phyloP scores from a whole-genome alignment of 2,329 filamentous ascomycete species.

The Fusarium sp. region DNA sequence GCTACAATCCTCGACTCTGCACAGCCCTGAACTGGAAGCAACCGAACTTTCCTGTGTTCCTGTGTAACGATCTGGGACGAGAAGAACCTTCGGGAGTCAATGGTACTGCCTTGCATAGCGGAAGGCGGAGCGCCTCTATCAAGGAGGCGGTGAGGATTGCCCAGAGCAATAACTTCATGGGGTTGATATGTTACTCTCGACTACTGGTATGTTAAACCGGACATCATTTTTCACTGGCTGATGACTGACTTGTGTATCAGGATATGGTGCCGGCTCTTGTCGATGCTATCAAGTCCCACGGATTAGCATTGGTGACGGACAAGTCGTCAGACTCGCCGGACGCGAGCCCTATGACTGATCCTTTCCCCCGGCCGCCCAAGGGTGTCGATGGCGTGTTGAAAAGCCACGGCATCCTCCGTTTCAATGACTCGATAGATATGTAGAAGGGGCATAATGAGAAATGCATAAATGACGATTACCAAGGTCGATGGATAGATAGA shows the following conservation, averaged over 20 bases:
- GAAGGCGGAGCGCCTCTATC: constrained; percentile 81
- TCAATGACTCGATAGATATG: constrained; percentile 90
- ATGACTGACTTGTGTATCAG: constrained; percentile 56
- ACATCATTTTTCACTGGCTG: too few relatives aligned
- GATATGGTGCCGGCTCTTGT: constrained; percentile 93
- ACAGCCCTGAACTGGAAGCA: constrained; percentile 99
- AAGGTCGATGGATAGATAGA: constrained; percentile 33
- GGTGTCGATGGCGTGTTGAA: constrained; percentile 90
- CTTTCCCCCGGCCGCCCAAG: constrained; percentile 73
- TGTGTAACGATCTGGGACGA: constrained; percentile 90
- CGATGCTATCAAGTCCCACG: constrained; percentile 93
- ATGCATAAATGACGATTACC: constrained; percentile 33
- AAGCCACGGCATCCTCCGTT: constrained; percentile 86
- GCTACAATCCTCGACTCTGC: constrained; percentile 89
- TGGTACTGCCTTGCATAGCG: constrained; percentile 63
- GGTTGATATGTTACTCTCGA: constrained; percentile 87
- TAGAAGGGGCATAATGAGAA: constrained; percentile 51
- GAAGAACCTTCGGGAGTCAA: constrained; percentile 59
- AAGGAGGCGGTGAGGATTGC: constrained; percentile 95
- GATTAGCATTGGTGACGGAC: constrained; percentile 90
- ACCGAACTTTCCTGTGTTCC: constrained; percentile 94
- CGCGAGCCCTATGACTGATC: constrained; percentile 56
- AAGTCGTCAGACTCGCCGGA: constrained; percentile 71
- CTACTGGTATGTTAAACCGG: constrained; percentile 73
- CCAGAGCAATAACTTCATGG: constrained; percentile 98